A percentile compares a stretch with the other conserved stretches of the same genome.
Conservation (phyloP, 2,329 filamentous ascomycete genomes). For the Pyrenophora tritici-repentis region DNA sequence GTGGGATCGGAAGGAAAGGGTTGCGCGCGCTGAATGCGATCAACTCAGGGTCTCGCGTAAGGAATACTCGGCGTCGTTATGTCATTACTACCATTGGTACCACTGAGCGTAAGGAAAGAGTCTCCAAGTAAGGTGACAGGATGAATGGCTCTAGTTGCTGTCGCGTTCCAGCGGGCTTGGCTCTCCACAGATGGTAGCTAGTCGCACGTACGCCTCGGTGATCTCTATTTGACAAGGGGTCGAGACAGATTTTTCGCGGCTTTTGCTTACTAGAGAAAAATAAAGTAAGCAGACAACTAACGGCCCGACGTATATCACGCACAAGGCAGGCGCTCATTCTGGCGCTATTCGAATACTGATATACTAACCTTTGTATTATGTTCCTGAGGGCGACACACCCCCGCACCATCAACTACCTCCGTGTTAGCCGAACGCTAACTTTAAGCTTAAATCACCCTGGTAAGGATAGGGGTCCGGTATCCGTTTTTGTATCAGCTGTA, state of each 20-base stretch:
- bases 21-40: constrained; percentile 17
- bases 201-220: constrained; percentile 22
- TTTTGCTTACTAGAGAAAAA: not conserved
- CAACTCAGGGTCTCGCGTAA: constrained; percentile 3
- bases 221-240: constrained; percentile 6
- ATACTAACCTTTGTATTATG: not conserved
- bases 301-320: not conserved
- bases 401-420: constrained; percentile 17
- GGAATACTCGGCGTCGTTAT: constrained; percentile 7
- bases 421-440: constrained; percentile 17
- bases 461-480: constrained; percentile 2
- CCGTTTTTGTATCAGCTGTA: not conserved
- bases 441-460: constrained; percentile 26
- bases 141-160: constrained; percentile 11
- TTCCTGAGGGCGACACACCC: constrained; percentile 5
- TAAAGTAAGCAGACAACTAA: not conserved
- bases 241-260: constrained; percentile 1
- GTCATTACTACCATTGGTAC: constrained; percentile 29
- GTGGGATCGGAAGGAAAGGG: constrained; percentile 5
- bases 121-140: not conserved
- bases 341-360: not conserved
- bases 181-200: constrained; percentile 18
- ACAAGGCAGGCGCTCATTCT: not conserved
- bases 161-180: constrained; percentile 30
- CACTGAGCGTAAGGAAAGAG: constrained; percentile 12